A percentile compares a stretch with the other conserved stretches of the same genome.
phyloP scores from a whole-genome alignment of 2,329 filamentous ascomycete genomes.

The Monosporascus sp. region DNA sequence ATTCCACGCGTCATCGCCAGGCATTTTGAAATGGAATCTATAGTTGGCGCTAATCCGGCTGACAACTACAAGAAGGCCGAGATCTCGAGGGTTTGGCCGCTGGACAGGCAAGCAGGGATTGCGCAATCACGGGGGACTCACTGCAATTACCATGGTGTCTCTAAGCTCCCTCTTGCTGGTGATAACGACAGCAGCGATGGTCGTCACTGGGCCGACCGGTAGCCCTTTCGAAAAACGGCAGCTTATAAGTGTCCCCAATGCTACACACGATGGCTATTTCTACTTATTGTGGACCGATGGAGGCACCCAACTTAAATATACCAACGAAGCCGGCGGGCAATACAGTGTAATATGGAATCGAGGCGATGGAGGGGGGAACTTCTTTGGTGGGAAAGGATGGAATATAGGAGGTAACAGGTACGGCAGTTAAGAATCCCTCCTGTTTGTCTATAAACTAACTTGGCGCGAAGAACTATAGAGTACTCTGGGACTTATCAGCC shows the following conservation, averaged over 20 bases:
- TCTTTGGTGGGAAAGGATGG: constrained; percentile 47
- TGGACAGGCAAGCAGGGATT: too few species aligned
- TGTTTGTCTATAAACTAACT: constrained; percentile 3
- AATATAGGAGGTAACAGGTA: constrained; percentile 22
- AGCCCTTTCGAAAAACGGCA: too few species aligned
- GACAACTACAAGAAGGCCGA: too few species aligned
- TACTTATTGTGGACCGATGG: constrained; percentile 58
- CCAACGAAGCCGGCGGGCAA: constrained; percentile 44
- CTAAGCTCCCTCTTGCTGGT: too few species aligned
- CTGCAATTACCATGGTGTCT: too few species aligned
- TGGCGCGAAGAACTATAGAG: constrained; percentile 34
- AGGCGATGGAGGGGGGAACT: constrained; percentile 38
- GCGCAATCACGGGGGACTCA: too few species aligned
- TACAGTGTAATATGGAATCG: constrained; percentile 42
- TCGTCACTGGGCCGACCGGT: too few species aligned
- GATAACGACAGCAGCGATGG: too few species aligned
- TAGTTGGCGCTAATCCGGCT: too few species aligned
- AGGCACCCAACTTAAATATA: constrained; percentile 45
- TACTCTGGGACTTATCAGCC: constrained; percentile 43
- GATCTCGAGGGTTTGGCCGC: too few species aligned
- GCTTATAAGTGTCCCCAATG: constrained; percentile 28
- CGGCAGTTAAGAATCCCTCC: neutral
- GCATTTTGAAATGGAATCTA: too few species aligned
- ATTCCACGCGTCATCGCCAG: too few species aligned
- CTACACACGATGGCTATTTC: constrained; percentile 53